A percentile compares a stretch with the other conserved stretches of the same genome.
phyloP scores from a whole-genome alignment of 2,329 filamentous ascomycete genomes.

The Zasmidium citrigriseum region DNA sequence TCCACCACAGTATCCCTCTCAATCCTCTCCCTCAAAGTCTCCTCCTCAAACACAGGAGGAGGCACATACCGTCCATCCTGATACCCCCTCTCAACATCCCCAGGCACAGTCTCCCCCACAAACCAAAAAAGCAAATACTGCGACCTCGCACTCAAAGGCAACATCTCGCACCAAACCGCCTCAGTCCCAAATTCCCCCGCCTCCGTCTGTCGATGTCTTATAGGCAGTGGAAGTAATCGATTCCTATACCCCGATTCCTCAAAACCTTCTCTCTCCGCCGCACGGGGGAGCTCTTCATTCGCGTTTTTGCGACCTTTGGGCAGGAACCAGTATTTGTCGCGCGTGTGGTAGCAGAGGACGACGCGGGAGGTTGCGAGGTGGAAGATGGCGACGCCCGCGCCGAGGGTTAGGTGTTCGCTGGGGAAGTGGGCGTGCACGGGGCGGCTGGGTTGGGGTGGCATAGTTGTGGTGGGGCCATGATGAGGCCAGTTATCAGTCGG shows the following conservation, averaged over 20 bases:
- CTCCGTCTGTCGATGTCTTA: conserved; percentile 46
- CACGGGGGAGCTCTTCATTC: conserved; percentile 44
- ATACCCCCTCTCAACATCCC: conserved; percentile 23
- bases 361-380: conserved; percentile 49
- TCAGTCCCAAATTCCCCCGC: conserved; percentile 41
- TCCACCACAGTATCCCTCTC: conserved; percentile 35
- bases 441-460: conserved; percentile 13
- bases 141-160: conserved; percentile 36
- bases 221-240: conserved; percentile 49
- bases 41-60: conserved; percentile 37
- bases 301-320: conserved; percentile 53
- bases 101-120: conserved; percentile 48
- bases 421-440: conserved; percentile 30
- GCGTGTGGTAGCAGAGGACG: conserved; percentile 49
- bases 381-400: conserved; percentile 52
- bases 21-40: conserved; percentile 42
- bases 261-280: conserved; percentile 52
- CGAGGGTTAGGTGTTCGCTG: conserved; percentile 32
- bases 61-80: conserved; percentile 18
- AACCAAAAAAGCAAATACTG: conserved; percentile 52
- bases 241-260: conserved; percentile 55
- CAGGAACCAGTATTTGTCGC: conserved; percentile 48
- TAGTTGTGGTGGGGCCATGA: not conserved
- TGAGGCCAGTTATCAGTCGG: too few relatives aligned
- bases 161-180: conserved; percentile 48